Percentiles rank a stretch among this genome's conserved stretches.
phyloP scores from a whole-genome alignment of 1,284 basidiomycete species.

The Chalciporus sp. region DNA sequence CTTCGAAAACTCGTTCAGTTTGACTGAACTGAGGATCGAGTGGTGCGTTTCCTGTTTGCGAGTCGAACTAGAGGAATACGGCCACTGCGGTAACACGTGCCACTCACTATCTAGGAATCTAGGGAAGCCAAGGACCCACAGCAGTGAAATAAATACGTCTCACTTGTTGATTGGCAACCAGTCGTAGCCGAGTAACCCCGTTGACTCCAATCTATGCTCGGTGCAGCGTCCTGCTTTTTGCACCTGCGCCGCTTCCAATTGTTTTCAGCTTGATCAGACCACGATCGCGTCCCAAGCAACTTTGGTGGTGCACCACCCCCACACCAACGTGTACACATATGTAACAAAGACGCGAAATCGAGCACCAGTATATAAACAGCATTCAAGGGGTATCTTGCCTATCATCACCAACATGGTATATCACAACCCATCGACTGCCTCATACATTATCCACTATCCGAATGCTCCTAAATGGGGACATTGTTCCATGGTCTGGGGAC shows the following conservation, averaged over 20 bases:
- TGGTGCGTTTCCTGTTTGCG: slow-evolving; percentile 1
- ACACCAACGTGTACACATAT: not conserved
- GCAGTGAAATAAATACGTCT: not conserved
- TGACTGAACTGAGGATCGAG: not conserved
- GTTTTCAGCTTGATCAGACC: too few species aligned
- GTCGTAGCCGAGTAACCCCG: not conserved
- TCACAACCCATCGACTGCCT: not conserved
- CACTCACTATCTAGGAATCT: not conserved
- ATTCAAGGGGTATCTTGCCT: not conserved
- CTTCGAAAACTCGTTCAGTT: not conserved
- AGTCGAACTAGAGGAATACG: not conserved
- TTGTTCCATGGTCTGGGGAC: slow-evolving; percentile 5
- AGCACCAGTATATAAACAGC: not conserved
- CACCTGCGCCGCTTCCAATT: too few species aligned
- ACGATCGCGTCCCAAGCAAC: too few species aligned
- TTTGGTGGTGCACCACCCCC: too few species aligned
- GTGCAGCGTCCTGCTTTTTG: too few species aligned
- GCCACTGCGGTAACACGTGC: not conserved
- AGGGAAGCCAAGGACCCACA: not conserved
- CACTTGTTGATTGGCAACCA: not conserved
- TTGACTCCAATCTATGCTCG: not conserved
- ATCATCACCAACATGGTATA: not conserved
- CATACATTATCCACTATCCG: slow-evolving; percentile 2
- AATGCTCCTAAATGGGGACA: not conserved
- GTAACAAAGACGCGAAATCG: not conserved